Conservation (phyloP, 139 green algal species). For the Chloropicon primus region DNA sequence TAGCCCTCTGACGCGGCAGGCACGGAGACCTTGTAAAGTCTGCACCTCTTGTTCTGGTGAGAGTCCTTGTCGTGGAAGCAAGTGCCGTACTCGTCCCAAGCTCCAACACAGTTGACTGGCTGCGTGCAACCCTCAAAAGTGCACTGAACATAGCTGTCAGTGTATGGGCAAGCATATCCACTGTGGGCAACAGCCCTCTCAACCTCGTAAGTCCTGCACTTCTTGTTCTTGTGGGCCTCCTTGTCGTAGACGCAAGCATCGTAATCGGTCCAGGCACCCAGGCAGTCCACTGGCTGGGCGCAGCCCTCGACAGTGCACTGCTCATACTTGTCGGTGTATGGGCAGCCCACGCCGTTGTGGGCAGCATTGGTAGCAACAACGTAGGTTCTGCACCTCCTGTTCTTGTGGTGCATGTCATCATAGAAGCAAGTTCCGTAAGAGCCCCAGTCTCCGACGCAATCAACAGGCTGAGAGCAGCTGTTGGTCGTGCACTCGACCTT, state of each 20-base stretch:
- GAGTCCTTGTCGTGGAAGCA: not conserved
- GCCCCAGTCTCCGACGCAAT: not conserved
- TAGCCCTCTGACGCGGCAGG: not conserved
- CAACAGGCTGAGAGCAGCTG: not conserved
- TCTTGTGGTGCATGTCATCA: not conserved
- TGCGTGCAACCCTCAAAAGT: not conserved
- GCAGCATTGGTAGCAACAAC: not conserved
- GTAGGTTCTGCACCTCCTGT: not conserved
- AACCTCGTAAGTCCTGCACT: not conserved
- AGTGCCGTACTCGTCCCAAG: not conserved
- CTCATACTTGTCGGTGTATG: not conserved
- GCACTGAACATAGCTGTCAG: not conserved
- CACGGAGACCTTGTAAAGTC: not conserved
- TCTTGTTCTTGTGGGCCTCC: not conserved
- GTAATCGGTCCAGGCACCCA: not conserved
- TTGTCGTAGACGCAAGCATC: not conserved
- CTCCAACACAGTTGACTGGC: not conserved
- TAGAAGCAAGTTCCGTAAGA: not conserved
- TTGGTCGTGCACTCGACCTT: not conserved
- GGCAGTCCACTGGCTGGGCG: not conserved
- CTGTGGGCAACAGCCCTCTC: not conserved
- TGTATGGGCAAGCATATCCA: not conserved
- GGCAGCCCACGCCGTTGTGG: not conserved
- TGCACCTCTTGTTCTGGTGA: not conserved
- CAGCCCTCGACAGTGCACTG: not conserved